Evolutionary conservation across 768 basidiomycete genomes (phyloP), one percentile per base, ranked within the genome.

Genomic region (Cystofilobasidium capitatum): DNA sequence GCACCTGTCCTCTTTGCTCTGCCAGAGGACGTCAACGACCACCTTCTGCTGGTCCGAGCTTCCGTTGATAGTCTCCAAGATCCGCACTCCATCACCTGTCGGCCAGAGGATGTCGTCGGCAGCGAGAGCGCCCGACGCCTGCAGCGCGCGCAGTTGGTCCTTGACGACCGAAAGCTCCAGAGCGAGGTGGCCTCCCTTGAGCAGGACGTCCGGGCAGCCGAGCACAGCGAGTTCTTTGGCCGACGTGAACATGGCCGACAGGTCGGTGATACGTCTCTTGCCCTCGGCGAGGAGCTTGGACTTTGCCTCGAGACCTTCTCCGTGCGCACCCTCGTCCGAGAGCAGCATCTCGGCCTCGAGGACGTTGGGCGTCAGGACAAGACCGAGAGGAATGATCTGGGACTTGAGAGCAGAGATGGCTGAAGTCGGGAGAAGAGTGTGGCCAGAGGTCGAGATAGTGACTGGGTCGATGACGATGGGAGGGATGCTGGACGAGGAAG

Each of bases 371-470:
- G 92, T 94, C 60, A 97, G 80, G 47, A 92, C 74, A 0, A 81
- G 79, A 0, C 87, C 80, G 22, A 88, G 77, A 0, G 90, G 89
- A 58, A 93, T 82, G 1, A 94, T 76, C n/a, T 85, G 81, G 0
- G 77, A 65, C 9, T 83, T 80, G 69, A 96, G 72, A 2, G 81
- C 79, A 10, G 81, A 75, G 64, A 92, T 73, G 0, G 92, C 90
- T 14, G 83, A 82, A 20, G 82, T 77, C 7, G 85, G 80, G 12
- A 96, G 80, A 1, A 97, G 81, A 9, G 81, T 83, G 73, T 92
- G 88, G 2, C 91, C 91, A 0, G 89, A 90, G 0, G 92, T 94
- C 3, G 89, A 90, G 1, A 94, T 88, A 73, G 86, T 91, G 13
- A 97, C 91, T 0, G 92, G 91, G 74, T 97, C 92, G 69, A 89